phyloP scores from a whole-genome alignment of 305 asterid genomes.

The Andrographis paniculata region DNA sequence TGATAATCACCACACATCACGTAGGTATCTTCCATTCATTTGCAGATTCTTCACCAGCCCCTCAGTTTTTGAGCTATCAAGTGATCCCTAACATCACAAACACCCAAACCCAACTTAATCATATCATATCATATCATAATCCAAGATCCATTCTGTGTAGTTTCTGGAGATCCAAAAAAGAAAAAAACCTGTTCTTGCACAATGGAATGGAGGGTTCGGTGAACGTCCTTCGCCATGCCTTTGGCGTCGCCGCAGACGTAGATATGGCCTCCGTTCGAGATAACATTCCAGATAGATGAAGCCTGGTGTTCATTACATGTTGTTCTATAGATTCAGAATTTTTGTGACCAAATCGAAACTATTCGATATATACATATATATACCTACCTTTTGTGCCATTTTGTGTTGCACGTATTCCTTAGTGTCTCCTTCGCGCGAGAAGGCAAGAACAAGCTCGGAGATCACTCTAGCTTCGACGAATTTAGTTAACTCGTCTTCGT shows the following conservation, averaged over 20 bases:
- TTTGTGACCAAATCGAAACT: no score
- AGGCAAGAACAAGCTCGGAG: conserved; percentile 83
- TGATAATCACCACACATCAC: conserved; percentile 77
- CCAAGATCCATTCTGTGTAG: conserved; percentile 12
- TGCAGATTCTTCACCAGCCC: conserved; percentile 91
- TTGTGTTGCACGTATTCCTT: conserved; percentile 96
- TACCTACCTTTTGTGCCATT: conserved; percentile 83
- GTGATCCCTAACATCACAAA: conserved; percentile 75
- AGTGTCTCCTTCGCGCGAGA: conserved; percentile 80
- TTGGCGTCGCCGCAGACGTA: conserved; percentile 98
- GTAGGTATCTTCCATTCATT: conserved; percentile 68
- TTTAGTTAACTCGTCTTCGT: conserved; percentile 65
- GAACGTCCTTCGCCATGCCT: conserved; percentile 98
- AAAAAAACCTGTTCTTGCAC: conserved; percentile 77
- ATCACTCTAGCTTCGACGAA: conserved; percentile 61
- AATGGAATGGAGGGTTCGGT: conserved; percentile 82
- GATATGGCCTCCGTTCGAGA: conserved; percentile 74
- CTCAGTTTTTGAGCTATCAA: conserved; percentile 87
- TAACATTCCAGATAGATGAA: conserved; percentile 69
- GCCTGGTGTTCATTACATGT: conserved; percentile 52
- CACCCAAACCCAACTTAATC: no score
- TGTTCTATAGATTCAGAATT: no score
- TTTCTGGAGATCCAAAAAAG: background rate
- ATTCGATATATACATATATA: no score
- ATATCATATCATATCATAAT: no score